Percentiles rank a stretch among this genome's conserved stretches.
Conservation (phyloP, 176 grass and related monocot species). For the Secale cereale region DNA sequence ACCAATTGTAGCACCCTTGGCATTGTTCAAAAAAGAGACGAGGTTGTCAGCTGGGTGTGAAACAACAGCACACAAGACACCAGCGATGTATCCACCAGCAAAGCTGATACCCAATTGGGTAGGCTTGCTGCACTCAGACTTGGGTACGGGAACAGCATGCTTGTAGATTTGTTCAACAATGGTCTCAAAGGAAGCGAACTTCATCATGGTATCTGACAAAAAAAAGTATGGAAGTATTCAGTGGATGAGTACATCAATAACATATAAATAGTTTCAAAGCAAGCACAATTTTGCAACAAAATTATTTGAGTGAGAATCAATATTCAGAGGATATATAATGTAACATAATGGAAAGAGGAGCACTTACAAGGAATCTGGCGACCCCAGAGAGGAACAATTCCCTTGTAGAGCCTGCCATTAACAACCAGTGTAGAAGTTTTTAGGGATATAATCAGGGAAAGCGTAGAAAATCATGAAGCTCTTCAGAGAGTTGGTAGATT, state of each 20-base stretch:
- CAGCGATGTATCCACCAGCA: constrained; percentile 39
- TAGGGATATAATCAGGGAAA: background rate
- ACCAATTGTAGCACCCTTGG: constrained; percentile 49
- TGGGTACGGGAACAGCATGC: constrained; percentile 57
- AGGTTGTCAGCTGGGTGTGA: constrained; percentile 87
- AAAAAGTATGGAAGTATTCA: background rate
- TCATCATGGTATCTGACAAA: constrained; percentile 96
- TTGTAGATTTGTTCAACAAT: constrained; percentile 87
- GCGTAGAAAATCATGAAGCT: background rate
- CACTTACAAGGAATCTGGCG: background rate
- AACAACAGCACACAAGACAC: constrained; percentile 83
- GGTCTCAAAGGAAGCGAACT: constrained; percentile 84
- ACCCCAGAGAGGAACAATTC: no score
- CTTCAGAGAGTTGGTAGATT: no score
- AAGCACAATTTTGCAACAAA: no score
- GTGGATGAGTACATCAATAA: background rate
- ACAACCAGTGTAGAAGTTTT: no score
- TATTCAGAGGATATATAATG: background rate
- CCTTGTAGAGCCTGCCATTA: no score
- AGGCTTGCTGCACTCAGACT: constrained; percentile 9
- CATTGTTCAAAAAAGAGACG: constrained; percentile 84
- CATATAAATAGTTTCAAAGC: background rate
- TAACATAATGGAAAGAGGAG: background rate
- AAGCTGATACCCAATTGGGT: no score
- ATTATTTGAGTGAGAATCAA: no score